Evolutionary conservation across 176 grass and related monocot species (phyloP).

Genomic region (Juncus inflexus): DNA sequence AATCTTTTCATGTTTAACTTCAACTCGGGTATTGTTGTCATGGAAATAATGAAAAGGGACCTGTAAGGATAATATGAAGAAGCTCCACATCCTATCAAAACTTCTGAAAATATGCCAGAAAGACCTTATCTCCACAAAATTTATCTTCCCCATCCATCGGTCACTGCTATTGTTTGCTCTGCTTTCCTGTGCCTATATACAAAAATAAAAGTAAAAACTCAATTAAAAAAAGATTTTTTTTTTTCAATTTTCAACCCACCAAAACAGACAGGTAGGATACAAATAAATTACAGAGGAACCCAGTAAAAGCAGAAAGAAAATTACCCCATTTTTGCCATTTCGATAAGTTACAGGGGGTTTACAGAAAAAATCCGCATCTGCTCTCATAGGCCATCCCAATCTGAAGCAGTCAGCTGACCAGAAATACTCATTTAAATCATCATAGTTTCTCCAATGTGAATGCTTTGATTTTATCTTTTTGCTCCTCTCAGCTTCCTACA

Average conservation of each 20-base stretch:
- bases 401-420: constrained; percentile 95
- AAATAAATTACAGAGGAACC: not conserved
- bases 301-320: constrained; percentile 28
- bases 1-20: not conserved
- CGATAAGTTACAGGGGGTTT: constrained; percentile 31
- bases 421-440: constrained; percentile 99
- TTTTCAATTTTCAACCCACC: too few relatives aligned
- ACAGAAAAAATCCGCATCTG: constrained; percentile 91
- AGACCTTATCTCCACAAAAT: constrained; percentile 98
- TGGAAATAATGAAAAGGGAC: constrained; percentile 29
- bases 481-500: constrained; percentile 84
- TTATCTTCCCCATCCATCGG: constrained; percentile 89
- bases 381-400: constrained; percentile 93
- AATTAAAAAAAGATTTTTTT: not conserved
- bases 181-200: constrained; percentile 44
- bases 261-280: too few relatives aligned
- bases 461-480: constrained; percentile 82
- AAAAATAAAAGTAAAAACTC: constrained; percentile 5
- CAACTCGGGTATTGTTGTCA: not conserved
- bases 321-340: constrained; percentile 43
- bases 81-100: constrained; percentile 99
- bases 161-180: constrained; percentile 32
- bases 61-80: constrained; percentile 94
- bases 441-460: constrained; percentile 97
- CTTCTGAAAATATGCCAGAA: constrained; percentile 98